Base-by-base conservation (phyloP, 2,329 filamentous ascomycete genomes). In the Cephalotrichum gorgonifer region DNA sequence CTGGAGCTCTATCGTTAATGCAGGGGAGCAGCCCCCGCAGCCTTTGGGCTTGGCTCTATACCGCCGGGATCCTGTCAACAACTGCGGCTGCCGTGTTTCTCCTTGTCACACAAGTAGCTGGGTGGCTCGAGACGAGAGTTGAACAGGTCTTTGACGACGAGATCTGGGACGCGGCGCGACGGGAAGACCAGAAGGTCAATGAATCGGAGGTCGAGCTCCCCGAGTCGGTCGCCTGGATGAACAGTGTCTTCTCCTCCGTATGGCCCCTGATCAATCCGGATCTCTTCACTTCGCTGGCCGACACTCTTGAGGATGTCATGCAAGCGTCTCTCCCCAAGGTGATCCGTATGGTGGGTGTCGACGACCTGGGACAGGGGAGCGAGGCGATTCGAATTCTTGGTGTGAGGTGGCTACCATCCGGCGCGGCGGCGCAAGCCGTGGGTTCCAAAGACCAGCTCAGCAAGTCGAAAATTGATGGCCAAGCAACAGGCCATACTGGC, bases 211-310 rank as follows among this genome's bases (percentile, higher is more conserved):
- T 17, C 25, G 45, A 47, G 35, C 45, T 47, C 4, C 45, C 45
- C 9, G 45, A 47, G 23, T 47, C 45, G 8, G 45, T 47, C 2
- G 33, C 22, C 12, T 97, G 93, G 93, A 85, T 98, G 78, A 98
- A 98, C 63, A 90, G 87, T 0, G 79, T 93, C 46, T 66, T 97
- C 4, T 79, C 78, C 2, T 78, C 95, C 39, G 75, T 93, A 41
- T 98, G 93, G 93, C 86, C 88, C 1, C 71, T 97, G 4, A 83
- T 96, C 54, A 94, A 97, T 60, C 91, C 93, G 0, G 91, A 97
- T 41, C 94, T 97, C 86, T 93, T 98, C 64, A 73, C 80, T n/a
- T 79, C 80, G 6, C 79, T 96, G 8, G 90, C 90, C n/a, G 93
- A 97, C 61, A 96, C 87, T 1, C 60, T 71, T 1, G 62, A 76